Conservation (phyloP, 495 filamentous ascomycete genomes). For the Lepraria neglecta region DNA sequence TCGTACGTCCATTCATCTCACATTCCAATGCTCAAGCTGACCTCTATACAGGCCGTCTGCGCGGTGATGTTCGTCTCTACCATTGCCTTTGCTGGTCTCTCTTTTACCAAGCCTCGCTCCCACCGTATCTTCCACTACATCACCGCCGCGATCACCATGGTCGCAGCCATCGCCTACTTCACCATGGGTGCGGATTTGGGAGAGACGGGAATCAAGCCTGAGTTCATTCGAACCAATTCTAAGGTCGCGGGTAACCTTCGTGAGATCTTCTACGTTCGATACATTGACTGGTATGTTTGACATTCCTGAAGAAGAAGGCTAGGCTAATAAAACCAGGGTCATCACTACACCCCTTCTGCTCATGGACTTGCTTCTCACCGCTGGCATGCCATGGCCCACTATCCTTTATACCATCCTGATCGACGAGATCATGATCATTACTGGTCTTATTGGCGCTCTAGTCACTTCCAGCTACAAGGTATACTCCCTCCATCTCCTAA, state of each 20-base stretch:
- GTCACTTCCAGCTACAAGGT: conserved; percentile 51
- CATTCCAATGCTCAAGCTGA: conserved; percentile 2
- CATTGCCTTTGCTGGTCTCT: conserved; percentile 40
- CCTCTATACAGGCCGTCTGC: conserved; percentile 28
- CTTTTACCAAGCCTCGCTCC: conserved; percentile 43
- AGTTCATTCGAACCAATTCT: conserved; percentile 43
- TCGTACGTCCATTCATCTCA: conserved; percentile 30
- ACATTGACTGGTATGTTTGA: conserved; percentile 54
- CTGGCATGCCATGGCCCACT: conserved; percentile 57
- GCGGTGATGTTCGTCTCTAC: conserved; percentile 39
- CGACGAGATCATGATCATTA: conserved; percentile 56
- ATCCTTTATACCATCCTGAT: conserved; percentile 58
- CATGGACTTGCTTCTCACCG: conserved; percentile 56
- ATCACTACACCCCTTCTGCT: conserved; percentile 50
- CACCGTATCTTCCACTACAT: conserved; percentile 68
- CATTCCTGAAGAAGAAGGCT: neutral
- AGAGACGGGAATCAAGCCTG: conserved; percentile 52
- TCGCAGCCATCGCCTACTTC: conserved; percentile 62
- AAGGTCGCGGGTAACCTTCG: conserved; percentile 44
- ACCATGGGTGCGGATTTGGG: conserved; percentile 64
- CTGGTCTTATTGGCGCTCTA: conserved; percentile 56
- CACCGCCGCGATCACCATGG: conserved; percentile 51
- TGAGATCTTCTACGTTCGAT: conserved; percentile 66
- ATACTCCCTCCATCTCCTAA: neutral
- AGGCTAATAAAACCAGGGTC: conserved; percentile 28